Evolutionary conservation across 2,329 filamentous ascomycete genomes (phyloP), one percentile per base, ranked within the genome.

Genomic region (Aureobasidium uvarum): DNA sequence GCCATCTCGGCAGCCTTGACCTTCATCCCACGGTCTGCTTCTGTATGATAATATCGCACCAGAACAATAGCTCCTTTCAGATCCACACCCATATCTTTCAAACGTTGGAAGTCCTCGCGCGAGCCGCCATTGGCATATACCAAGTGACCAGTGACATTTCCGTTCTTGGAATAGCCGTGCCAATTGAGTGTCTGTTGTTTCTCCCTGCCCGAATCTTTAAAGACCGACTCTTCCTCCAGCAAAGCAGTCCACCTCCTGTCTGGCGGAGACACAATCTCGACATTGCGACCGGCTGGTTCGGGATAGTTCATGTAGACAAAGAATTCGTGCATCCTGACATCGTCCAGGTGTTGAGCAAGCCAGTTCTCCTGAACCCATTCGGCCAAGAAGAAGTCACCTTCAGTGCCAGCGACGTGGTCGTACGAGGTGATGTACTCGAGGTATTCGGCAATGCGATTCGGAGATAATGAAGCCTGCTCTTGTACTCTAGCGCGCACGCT

Each of bases 41-140:
- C 86, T 0, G 86, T 85, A 39, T 91, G 92, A 70, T 89, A 88
- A 74, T 95, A 89, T 66, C 91, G 85, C 23, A 98, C 90, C 39
- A 99, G 80, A 1, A 88, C 92, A 72, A 99, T 92, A 3, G 92
- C 88, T 14, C 91, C 93, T 60, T 88, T 85, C 1, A 91, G 84
- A 33, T 89, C 83, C 67, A 98, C 83, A 0, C 88, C 90, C 68
- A 84, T 85, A 63, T 92, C 86, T 66, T 84, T 80, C 33, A 99
- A 79, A 63, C 77, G 80, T 73, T 89, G 83, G 74, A 96, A 98
- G 74, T 99, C 95, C 50, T 91, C 87, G 59, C 87, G 84, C 50
- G 91, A 89, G 14, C 95, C 96, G 72, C 93, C 96, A 77, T 98
- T 97, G 62, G 89, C 94, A 75, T 96, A 99, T 1, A 99, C 85